phyloP scores from a whole-genome alignment of 2,329 filamentous ascomycete genomes.

The Aspergillus carbonarius region DNA sequence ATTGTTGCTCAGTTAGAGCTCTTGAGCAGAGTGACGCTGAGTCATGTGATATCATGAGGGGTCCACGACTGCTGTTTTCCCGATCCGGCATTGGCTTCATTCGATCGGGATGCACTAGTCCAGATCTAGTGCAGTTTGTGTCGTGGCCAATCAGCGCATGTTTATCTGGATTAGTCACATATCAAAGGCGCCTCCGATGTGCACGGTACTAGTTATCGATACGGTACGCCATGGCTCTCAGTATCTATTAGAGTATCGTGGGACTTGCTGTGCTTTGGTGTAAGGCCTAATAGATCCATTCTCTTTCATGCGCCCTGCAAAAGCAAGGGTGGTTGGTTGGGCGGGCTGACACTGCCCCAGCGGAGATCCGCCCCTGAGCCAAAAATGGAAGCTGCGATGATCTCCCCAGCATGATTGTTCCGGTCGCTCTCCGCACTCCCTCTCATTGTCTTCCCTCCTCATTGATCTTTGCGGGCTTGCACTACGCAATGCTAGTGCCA shows the following conservation, averaged over 20 bases:
- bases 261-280: no score
- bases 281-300: no score
- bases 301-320: no score
- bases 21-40: not conserved
- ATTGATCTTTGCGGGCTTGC: slow-evolving; percentile 12
- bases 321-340: no score
- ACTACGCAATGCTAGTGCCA: slow-evolving; percentile 33
- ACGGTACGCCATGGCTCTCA: not conserved
- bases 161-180: not conserved
- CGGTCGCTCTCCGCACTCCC: slow-evolving; percentile 11
- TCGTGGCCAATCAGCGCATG: not conserved
- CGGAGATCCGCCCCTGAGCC: slow-evolving; percentile 21
- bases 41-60: slow-evolving; percentile 7
- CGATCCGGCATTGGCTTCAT: not conserved
- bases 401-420: not conserved
- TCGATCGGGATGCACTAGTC: not conserved
- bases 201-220: not conserved
- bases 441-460: slow-evolving; percentile 6
- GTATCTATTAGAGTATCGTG: no score
- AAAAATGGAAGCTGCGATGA: slow-evolving; percentile 11
- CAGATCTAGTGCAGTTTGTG: not conserved
- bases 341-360: not conserved
- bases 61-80: not conserved
- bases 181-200: not conserved
- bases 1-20: not conserved